Percentiles rank a stretch among this genome's conserved stretches.
These are phyloP conservation scores for Plasmodium relictum DNA, from an alignment of 169 alveolate species.

Conservation along the genomic window DNA sequence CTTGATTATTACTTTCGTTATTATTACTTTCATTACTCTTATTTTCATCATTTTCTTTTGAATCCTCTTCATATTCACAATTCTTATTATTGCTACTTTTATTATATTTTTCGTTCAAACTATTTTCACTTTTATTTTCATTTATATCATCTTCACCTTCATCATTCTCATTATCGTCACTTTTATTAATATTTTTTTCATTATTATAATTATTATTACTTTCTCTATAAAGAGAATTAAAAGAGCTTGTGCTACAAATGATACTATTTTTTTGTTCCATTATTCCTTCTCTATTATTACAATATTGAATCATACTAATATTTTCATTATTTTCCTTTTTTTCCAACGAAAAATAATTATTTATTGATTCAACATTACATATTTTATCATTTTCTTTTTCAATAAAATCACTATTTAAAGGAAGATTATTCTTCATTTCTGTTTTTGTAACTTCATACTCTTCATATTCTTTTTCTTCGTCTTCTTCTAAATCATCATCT, in stretches of 20 bases:
- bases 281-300: neutral
- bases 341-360: slow-evolving; percentile 34
- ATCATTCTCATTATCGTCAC: neutral
- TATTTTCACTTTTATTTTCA: neutral
- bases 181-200: neutral
- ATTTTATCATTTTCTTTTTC: slow-evolving; percentile 59
- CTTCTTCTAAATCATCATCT: slow-evolving; percentile 12
- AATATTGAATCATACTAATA: neutral
- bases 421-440: neutral
- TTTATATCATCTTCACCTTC: neutral
- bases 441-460: slow-evolving; percentile 7
- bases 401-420: slow-evolving; percentile 14
- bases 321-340: neutral
- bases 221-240: neutral
- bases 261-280: no score
- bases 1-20: neutral
- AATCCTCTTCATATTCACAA: neutral
- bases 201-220: neutral
- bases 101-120: neutral
- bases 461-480: neutral
- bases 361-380: slow-evolving; percentile 45
- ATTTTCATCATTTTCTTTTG: neutral
- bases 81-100: neutral
- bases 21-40: neutral
- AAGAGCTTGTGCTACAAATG: no score